Evolutionary conservation across 2,329 filamentous ascomycete species (phyloP).

Genomic region (Apiospora hydei): DNA sequence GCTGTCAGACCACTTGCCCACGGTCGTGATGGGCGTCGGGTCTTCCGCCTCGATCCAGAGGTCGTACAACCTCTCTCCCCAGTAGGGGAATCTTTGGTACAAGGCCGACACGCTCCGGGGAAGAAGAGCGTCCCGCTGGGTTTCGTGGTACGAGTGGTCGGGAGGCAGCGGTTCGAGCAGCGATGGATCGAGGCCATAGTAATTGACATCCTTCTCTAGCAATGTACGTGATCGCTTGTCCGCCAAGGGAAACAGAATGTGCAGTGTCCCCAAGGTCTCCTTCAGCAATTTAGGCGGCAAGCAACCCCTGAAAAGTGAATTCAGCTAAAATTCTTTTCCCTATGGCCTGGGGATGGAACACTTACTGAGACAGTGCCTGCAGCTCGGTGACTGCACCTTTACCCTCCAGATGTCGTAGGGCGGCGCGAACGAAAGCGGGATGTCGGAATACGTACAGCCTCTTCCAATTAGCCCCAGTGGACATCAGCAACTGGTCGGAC

Average conservation of each 20-base stretch:
- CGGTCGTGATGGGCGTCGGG: conserved; percentile 25
- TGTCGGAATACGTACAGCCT: conserved; percentile 23
- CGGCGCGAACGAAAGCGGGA: conserved; percentile 9
- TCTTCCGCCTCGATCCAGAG: conserved; percentile 27
- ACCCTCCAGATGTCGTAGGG: not conserved
- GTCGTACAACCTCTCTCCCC: conserved; percentile 26
- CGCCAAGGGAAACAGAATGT: not conserved
- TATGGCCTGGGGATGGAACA: too few species aligned
- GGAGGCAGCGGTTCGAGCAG: conserved; percentile 8
- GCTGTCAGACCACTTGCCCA: conserved; percentile 26
- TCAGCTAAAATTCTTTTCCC: not conserved
- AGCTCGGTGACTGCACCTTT: not conserved
- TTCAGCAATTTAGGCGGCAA: not conserved
- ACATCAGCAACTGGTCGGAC: conserved; percentile 12
- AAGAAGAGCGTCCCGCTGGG: not conserved
- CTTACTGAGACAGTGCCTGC: not conserved
- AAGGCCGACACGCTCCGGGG: conserved; percentile 15
- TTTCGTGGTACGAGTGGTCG: conserved; percentile 20
- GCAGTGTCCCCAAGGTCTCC: not conserved
- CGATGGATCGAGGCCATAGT: not conserved
- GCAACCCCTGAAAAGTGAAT: not conserved
- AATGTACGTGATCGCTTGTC: not conserved
- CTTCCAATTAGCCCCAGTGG: conserved; percentile 16
- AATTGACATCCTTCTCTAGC: not conserved
- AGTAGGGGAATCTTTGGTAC: conserved; percentile 25